Base-by-base conservation (phyloP, 1,284 basidiomycete species). In the Agroathelia rolfsii region DNA sequence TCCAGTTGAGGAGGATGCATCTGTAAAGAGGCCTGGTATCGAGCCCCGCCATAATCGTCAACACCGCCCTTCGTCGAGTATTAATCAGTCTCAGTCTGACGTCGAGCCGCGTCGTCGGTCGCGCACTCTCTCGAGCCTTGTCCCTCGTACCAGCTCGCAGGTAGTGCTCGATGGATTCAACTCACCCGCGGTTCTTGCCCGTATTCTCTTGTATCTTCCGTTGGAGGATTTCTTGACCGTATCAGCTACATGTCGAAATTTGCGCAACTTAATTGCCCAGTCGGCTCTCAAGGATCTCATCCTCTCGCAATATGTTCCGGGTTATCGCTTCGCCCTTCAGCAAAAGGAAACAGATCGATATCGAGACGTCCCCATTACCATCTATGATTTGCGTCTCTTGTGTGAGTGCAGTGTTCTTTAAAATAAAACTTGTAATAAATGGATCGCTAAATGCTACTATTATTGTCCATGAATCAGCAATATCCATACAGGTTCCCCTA, bases 161-260 rank as follows among this genome's bases (percentile, higher is more conserved):
- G n/a, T n/a, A n/a, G n/a, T n/a, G n/a, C n/a, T n/a, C n/a, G n/a
- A n/a, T n/a, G n/a, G n/a, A n/a, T n/a, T n/a, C n/a, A n/a, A n/a
- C n/a, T n/a, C n/a, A n/a, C n/a, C n/a, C n/a, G n/a, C n/a, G n/a
- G n/a, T 73, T 9, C 57, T 81, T 19, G 46, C 59, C 7, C 40
- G 42, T 12, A 38, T 81, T 7, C 47, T 79, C 22, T 44, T 36
- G 10, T 57, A 54, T 28, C 38, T 70, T 3, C 41, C 59, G 34
- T 83, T 76, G 75, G 39, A 47, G 10, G 71, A 77, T 43, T 63
- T 72, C 35, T 61, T 66, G 32, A 54, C 69, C 9, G 57, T 84
- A 26, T 53, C 68, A 28, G 55, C 57, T 38, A 65, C 70, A 8
- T 76, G 65, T 39, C 60, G 58, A 8, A 46, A 57, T 10, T 56